A percentile compares a stretch with the other conserved stretches of the same genome.
Evolutionary conservation across 2,329 filamentous ascomycete species (phyloP).

Genomic region (Trichoderma atroviride): DNA sequence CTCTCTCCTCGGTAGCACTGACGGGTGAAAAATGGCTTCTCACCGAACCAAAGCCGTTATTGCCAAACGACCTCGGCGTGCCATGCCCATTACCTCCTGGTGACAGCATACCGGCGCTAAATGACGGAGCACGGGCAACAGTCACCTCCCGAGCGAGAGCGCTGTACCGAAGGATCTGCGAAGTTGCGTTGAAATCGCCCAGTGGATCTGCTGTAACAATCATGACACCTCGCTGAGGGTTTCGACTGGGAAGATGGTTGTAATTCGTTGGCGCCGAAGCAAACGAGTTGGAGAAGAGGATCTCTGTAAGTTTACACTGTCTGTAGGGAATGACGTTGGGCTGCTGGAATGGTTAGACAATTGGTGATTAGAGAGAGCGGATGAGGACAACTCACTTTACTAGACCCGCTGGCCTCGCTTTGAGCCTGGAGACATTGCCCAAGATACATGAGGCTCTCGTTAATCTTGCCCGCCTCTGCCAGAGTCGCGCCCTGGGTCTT

Average conservation of each 20-base stretch:
- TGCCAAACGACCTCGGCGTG: slow-evolving; percentile 45
- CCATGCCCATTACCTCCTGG: slow-evolving; percentile 40
- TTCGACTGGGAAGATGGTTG: slow-evolving; percentile 51
- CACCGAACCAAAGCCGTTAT: slow-evolving; percentile 41
- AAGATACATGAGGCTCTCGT: slow-evolving; percentile 97
- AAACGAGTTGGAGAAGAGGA: slow-evolving; percentile 87
- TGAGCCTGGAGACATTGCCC: slow-evolving; percentile 97
- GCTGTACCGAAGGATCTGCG: slow-evolving; percentile 92
- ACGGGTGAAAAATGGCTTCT: slow-evolving; percentile 46
- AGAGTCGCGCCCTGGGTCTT: slow-evolving; percentile 93
- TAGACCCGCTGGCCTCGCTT: slow-evolving; percentile 68
- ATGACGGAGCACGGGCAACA: slow-evolving; percentile 82
- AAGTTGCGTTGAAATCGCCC: slow-evolving; percentile 95
- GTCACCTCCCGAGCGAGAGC: slow-evolving; percentile 91
- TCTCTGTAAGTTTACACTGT: slow-evolving; percentile 82
- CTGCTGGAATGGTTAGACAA: slow-evolving; percentile 45
- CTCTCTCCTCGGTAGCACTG: slow-evolving; percentile 53
- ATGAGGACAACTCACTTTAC: slow-evolving; percentile 60
- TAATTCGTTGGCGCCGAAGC: slow-evolving; percentile 57
- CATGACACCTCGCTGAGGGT: slow-evolving; percentile 89
- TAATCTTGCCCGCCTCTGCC: slow-evolving; percentile 96
- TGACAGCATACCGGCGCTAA: slow-evolving; percentile 69
- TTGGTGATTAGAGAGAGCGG: neutral
- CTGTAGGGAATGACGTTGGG: slow-evolving; percentile 76
- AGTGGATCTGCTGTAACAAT: slow-evolving; percentile 91